Base-by-base conservation (phyloP, 805 yeast species). In the Ogataea parapolymorpha region DNA sequence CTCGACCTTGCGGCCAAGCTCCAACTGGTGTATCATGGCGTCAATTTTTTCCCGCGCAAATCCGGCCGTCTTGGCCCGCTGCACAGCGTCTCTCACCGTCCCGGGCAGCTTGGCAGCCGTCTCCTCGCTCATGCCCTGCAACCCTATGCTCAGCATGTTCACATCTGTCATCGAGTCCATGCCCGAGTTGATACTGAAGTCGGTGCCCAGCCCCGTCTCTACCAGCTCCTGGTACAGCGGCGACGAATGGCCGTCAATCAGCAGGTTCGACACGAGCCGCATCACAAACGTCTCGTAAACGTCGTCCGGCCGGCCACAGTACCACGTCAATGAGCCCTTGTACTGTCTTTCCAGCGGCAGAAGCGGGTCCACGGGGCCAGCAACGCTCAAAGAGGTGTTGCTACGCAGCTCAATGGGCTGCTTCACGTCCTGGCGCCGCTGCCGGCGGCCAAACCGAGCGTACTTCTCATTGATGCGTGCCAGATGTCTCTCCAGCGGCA, bases 201-300 rank as follows among this genome's bases (percentile, higher is more conserved):
- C 97, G 37, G 85, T 77, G 30, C 93, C 98, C 25, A 82, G 58
- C 1, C 91, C 93, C 1, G 84, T 65, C 60, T 93, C 99, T 41
- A 93, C 84, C 41, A 93, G 68, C n/a, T 77, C 77, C 61, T 89
- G 87, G 62, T 90, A 87, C 41, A 93, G 70, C 6, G 95, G 91
- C 5, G 98, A 83, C 10, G 93, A 84, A 56, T 91, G 98, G 2
- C 98, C 98, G 58, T 87, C 96, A 50, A 82, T 76, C 25, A 93
- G 67, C 38, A 93, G 66, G 17, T 81, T 75, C 15, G 85, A 77
- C 35, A 89, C 65, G 8, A 89, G 67, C 42, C 81, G 82, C 72
- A 89, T 69, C 32, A 84, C 71, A 59, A 90, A 85, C 0, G 88
- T 68, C 39, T 80, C 82, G 54, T 85, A 83, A 8, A 74, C 70